Base-by-base conservation (phyloP, 129 eudicot genomes). In the Chrysanthemum makinoi region DNA sequence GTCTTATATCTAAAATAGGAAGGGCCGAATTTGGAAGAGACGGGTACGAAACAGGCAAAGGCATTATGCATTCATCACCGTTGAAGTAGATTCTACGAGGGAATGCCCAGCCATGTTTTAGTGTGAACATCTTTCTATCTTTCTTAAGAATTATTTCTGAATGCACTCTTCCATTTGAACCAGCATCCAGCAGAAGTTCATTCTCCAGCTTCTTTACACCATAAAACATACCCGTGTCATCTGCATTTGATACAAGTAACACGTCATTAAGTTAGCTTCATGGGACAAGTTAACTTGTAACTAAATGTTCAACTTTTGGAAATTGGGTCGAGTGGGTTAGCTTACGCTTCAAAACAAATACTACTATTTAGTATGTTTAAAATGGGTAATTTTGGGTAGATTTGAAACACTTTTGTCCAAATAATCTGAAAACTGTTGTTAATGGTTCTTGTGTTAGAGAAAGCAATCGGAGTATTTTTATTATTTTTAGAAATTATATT, bases 151-250 rank as follows among this genome's bases (percentile, higher is more conserved):
- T 76, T 69, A 85, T 64, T 46, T 85, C 82, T 6, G 80, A 74
- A 15, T 82, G 65, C 35, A 85, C 86, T 53, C 77, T 81, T 56
- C 82, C 88, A 5, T 65, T 62, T 51, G 57, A 49, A 22, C 88
- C 84, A 19, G 84, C 89, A 24, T 82, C 73, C 2, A 68, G 57
- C 18, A 82, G 50, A 48, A 51, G 55, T 22, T 81, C 84, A 20
- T 85, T 85, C 16, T 75, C 56, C 39, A 75, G 60, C 65, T 68
- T 72, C 49, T 60, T 63, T 3, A 62, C 49, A n/a, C 86, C 89
- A 59, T 81, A 85, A 70, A 85, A 85, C 86, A 81, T 74, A 9
- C 82, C 86, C 3, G 77, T 75, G 71, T 82, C 89, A 82, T 85
- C 86, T 85, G 86, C 82, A 75, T 72, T 65, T 75, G 18, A 69